phyloP scores from a whole-genome alignment of 2,329 filamentous ascomycete species.

The Colletotrichum cordylinicola region DNA sequence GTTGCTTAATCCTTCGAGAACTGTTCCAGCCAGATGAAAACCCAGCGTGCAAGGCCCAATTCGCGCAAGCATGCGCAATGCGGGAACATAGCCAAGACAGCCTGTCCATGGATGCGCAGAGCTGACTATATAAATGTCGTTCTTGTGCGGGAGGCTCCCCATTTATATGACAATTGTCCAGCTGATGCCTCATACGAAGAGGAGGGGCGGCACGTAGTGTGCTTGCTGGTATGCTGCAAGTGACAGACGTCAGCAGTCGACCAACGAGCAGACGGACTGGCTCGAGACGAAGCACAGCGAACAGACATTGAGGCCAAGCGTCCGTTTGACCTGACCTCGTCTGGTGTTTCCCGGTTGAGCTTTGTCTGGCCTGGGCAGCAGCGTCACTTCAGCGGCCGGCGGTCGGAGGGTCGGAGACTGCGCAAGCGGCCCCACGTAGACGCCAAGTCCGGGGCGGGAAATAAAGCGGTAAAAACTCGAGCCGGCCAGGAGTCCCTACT shows the following conservation, averaged over 20 bases:
- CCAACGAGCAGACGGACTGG: background rate
- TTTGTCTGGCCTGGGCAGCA: background rate
- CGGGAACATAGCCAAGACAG: background rate
- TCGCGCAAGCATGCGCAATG: background rate
- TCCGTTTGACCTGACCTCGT: background rate
- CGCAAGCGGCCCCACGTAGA: slow-evolving; percentile 12
- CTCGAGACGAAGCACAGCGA: background rate
- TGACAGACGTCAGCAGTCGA: background rate
- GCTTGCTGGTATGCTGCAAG: background rate
- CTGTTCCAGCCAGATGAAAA: background rate
- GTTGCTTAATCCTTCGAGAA: slow-evolving; percentile 15
- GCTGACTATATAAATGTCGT: background rate
- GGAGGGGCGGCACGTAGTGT: background rate
- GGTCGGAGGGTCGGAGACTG: background rate
- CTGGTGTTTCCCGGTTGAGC: background rate
- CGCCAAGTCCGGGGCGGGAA: background rate
- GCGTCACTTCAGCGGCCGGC: background rate
- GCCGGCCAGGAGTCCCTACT: slow-evolving; percentile 1
- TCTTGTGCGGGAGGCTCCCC: background rate
- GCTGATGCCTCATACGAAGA: background rate
- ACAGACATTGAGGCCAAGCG: background rate
- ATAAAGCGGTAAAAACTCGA: slow-evolving; percentile 3
- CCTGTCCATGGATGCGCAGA: background rate
- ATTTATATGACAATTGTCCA: background rate
- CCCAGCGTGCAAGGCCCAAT: background rate